Conservation (phyloP, 805 yeast genomes). For the Saccharomycopsis sp. region DNA sequence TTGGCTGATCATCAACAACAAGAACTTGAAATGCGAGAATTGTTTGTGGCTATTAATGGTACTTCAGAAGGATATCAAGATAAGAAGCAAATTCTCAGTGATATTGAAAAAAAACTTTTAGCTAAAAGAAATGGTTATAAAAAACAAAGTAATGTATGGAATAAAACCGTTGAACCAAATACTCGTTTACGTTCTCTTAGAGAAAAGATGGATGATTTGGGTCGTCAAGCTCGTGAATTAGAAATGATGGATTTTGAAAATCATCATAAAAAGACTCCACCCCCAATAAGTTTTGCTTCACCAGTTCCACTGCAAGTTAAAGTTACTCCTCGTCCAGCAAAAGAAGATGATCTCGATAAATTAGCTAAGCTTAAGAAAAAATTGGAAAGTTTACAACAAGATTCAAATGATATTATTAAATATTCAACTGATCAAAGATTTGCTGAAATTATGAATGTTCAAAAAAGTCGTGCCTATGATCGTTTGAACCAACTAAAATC, state of each 20-base stretch:
- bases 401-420: constrained; percentile 68
- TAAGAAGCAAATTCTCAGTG: constrained; percentile 20
- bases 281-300: constrained; percentile 1
- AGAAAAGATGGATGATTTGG: constrained; percentile 77
- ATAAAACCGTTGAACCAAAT: constrained; percentile 61
- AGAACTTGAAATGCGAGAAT: constrained; percentile 67
- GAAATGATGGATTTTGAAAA: constrained; percentile 79
- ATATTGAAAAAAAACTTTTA: constrained; percentile 24
- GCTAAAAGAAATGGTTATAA: constrained; percentile 30
- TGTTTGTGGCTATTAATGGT: constrained; percentile 52
- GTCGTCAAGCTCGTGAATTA: constrained; percentile 72
- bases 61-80: constrained; percentile 25
- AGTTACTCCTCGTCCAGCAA: constrained; percentile 30
- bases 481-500: constrained; percentile 61
- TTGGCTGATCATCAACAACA: constrained; percentile 62
- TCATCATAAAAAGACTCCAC: constrained; percentile 17
- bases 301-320: too few relatives aligned
- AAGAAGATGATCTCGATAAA: constrained; percentile 44
- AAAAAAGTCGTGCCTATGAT: constrained; percentile 57
- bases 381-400: constrained; percentile 53
- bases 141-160: constrained; percentile 27
- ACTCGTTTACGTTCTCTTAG: constrained; percentile 63
- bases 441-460: constrained; percentile 46
- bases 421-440: constrained; percentile 41
- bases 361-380: constrained; percentile 45